Evolutionary conservation across 2,329 filamentous ascomycete genomes (phyloP), one percentile per base, ranked within the genome.

Genomic region (Colletotrichum tropicale): DNA sequence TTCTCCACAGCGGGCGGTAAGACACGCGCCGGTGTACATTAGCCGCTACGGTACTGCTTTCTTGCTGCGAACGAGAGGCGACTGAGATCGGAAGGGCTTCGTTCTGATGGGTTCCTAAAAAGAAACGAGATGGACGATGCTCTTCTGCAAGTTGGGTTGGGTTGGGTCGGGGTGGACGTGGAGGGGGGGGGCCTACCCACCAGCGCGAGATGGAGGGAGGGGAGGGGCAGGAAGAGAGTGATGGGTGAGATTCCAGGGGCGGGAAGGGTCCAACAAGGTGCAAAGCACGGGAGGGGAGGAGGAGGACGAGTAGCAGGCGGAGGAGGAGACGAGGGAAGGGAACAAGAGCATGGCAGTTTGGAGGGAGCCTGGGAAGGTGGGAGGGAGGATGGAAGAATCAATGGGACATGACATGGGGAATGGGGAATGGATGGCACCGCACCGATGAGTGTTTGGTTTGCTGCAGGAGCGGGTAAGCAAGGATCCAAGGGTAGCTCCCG

Each of bases 391-490:
- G 52, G 21, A 28, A 56, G 38, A n/a, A 18, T 28, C 52, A n/a
- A 68, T 55, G 38, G 55, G 70, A 55, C 61, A 67, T 66, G 60
- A 18, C 36, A 43, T 43, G 36, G 36, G 36, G 18, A 43, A 43
- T 43, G 36, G 36, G 36, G 18, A 43, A 43, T 43, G 36, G 36
- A 43, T 43, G 36, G 36, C 36, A 43, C 36, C 36, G 36, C 36
- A 43, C 36, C 36, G 66, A 69, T 30, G 64, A 68, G 70, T 64
- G 48, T 72, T 70, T 75, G 68, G 69, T 75, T 71, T 77, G 77
- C 82, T 86, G 85, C 85, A 87, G 82, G 83, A 83, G 83, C 84
- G 84, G 85, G 83, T 86, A 43, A 87, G 81, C 82, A 83, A 80
- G 83, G 81, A 82, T 80, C 76, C 82, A 83, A 80, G 83, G 80